A percentile compares a stretch with the other conserved stretches of the same genome.
These are phyloP conservation scores for Colletotrichum spinosum DNA, from an alignment of 2,329 filamentous ascomycete species.

Conservation along the genomic window DNA sequence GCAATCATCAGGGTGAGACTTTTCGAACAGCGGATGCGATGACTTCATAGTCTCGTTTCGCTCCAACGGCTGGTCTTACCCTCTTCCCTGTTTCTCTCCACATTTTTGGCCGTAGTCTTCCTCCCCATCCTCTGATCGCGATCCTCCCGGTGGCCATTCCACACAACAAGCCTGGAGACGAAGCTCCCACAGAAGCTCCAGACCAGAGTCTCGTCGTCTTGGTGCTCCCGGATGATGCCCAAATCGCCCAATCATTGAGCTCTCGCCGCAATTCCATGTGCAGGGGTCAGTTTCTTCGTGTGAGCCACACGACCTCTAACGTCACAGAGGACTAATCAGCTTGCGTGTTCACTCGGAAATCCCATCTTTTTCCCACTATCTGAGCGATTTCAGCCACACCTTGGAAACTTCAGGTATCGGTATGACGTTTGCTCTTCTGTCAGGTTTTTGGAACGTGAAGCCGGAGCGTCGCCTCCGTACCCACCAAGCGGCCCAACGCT, in stretches of 20 bases:
- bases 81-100: slow-evolving; percentile 26
- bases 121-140: slow-evolving; percentile 10
- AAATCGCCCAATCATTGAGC: slow-evolving; percentile 27
- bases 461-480: slow-evolving; percentile 28
- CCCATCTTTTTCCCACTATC: not conserved
- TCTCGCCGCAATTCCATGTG: slow-evolving; percentile 4
- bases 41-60: slow-evolving; percentile 34
- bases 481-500: not conserved
- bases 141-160: slow-evolving; percentile 2
- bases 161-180: not conserved
- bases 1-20: slow-evolving; percentile 14
- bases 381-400: slow-evolving; percentile 23
- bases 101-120: not conserved
- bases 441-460: not conserved
- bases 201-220: slow-evolving; percentile 11
- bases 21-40: slow-evolving; percentile 18
- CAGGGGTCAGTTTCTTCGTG: slow-evolving; percentile 32
- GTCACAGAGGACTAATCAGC: slow-evolving; percentile 23
- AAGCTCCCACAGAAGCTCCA: not conserved
- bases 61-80: slow-evolving; percentile 17
- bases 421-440: slow-evolving; percentile 18
- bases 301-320: slow-evolving; percentile 31
- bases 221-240: not conserved
- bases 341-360: slow-evolving; percentile 10
- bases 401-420: not conserved